Percentiles rank a stretch among this genome's conserved stretches.
phyloP scores from a whole-genome alignment of 2,329 filamentous ascomycete species.

The Paracoccidioides brasiliensis region DNA sequence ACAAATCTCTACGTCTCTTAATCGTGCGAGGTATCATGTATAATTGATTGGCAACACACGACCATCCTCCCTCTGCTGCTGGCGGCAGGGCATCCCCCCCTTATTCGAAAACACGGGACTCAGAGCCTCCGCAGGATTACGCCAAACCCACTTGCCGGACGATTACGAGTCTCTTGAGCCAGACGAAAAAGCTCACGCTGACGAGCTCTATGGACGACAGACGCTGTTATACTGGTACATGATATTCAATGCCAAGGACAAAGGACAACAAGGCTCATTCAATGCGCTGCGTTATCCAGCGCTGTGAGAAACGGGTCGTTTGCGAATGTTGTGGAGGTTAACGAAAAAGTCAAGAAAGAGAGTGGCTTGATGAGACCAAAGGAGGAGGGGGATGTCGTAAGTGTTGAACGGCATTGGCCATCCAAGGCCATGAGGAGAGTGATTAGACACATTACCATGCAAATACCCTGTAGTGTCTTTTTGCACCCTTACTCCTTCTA shows the following conservation, averaged over 20 bases:
- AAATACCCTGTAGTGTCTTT: too few species aligned
- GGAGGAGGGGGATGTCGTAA: constrained; percentile 7
- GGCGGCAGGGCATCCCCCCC: constrained; percentile 11
- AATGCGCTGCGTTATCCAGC: constrained; percentile 13
- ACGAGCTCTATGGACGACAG: constrained; percentile 13
- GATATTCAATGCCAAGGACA: constrained; percentile 14
- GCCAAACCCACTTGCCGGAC: constrained; percentile 11
- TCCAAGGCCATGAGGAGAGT: constrained; percentile 12
- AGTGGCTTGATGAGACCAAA: constrained; percentile 5
- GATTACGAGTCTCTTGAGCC: constrained; percentile 12
- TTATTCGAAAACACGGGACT: constrained; percentile 16
- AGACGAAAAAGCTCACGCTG: constrained; percentile 12
- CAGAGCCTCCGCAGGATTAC: constrained; percentile 8
- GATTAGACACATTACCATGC: constrained; percentile 7
- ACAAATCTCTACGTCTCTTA: constrained; percentile 15
- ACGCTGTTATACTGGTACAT: constrained; percentile 15
- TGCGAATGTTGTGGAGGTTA: neutral
- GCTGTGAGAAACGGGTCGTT: constrained; percentile 9
- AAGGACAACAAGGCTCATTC: constrained; percentile 14
- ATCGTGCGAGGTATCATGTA: constrained; percentile 11
- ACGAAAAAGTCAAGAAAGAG: constrained; percentile 5
- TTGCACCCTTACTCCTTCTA: too few species aligned
- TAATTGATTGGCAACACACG: constrained; percentile 19
- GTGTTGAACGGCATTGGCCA: constrained; percentile 7
- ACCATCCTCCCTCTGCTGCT: constrained; percentile 11